Base-by-base conservation (phyloP, 23 red algal species). In the Agarophyton chilense region DNA sequence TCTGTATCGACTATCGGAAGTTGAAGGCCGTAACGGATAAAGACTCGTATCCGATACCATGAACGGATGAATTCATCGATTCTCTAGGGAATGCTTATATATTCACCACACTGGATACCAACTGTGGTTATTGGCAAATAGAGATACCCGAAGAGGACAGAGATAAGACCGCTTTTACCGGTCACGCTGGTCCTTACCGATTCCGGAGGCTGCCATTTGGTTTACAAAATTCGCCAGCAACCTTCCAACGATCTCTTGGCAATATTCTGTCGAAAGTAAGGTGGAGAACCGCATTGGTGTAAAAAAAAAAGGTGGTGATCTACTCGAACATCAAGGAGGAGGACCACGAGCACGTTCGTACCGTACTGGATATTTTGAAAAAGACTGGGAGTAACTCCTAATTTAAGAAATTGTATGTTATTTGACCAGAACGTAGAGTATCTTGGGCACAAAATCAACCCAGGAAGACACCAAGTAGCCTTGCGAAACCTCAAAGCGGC, bases 51-150 rank as follows among this genome's bases (percentile, higher is more conserved):
- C 63, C 82, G 1, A 28, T 87, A 46, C 63, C 43, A 0, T 0
- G 64, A 3, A 87, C 74, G 82, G 82, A 70, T 46, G 64, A 87
- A 57, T 87, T 10, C 32, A 87, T 87, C 3, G 82, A 87, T 45
- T 87, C 24, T 9, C 21, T 71, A 6, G 60, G 63, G 10, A 64
- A 87, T 43, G 82, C 28, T 0, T 51, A 10, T 21, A 12, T 70
- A 17, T 51, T 87, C 32, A 29, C 82, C 7, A 87, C 82, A 0
- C 28, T 87, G n/a, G 82, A 74, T 9, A 22, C 43, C 25, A 87
- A 87, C 31, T 34, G 2, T 4, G 82, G 82, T 5, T 65, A 86
- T 29, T 86, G 81, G 81, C 56, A 66, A 36, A 39, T 86, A 8
- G 14, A 53, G 29, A 53, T 86, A 25, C n/a, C n/a, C n/a, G n/a